Evolutionary conservation across 371 early-diverging fungal genomes (phyloP), one percentile per base, ranked within the genome.

Genomic region (Cokeromyces recurvatus): DNA sequence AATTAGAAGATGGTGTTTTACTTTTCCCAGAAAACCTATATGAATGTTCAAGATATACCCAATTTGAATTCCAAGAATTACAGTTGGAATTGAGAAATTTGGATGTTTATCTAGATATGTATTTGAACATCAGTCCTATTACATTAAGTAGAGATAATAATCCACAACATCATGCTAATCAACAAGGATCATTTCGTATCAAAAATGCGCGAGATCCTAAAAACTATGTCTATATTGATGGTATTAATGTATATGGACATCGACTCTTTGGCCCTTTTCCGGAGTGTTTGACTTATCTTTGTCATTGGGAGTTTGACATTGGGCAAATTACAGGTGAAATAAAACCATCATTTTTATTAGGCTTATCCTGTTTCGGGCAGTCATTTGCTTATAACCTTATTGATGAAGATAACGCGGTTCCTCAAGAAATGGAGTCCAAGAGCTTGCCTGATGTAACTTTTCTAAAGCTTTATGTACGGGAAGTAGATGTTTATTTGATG

Each of bases 261-360:
- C 79, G 88, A 12, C 51, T 91, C 12, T 87, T 85, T 58, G 92
- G 91, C 0, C 89, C 87, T 2, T 59, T 80, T 11, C 91, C 92
- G 0, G 71, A 79, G 16, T 83, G 68, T 10, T 63, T 76, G 0
- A 83, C 84, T 0, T 91, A 89, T 59, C 79, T 85, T 0, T 79
- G 81, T 25, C 82, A 88, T 53, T 89, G 87, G 86, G 78, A 81
- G 12, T 64, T 89, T 38, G 77, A 81, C 37, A 53, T 86, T 17
- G 89, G 85, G 2, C 57, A 72, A 3, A 78, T 92, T 20, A 66
- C 66, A n/a, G 92, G 90, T 14, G 83, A 86, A 39, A 55, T 91
- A 17, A 78, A 77, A 31, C 84, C 87, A 0, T 71, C 78, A 0
- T 85, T 84, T 39, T 49, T 89, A 12, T 48, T 77, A 6, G 85